phyloP scores from a whole-genome alignment of 495 filamentous ascomycete genomes.

The Hypoxylon fragiforme region DNA sequence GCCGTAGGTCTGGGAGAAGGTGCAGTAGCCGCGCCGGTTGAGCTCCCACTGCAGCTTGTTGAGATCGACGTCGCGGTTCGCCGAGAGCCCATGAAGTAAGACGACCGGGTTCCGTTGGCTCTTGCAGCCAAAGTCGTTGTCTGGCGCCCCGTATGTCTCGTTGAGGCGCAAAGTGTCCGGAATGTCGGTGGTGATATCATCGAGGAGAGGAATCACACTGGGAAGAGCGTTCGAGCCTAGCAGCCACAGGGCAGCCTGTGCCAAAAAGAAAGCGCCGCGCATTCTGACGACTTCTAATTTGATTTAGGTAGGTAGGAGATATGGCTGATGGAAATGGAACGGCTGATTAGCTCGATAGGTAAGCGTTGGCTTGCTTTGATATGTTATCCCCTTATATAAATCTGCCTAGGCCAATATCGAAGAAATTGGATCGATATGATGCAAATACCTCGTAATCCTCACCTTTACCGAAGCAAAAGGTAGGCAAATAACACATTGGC shows the following conservation, averaged over 20 bases:
- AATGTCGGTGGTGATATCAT: conserved; percentile 12
- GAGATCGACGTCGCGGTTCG: conserved; percentile 55
- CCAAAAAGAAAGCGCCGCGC: not conserved
- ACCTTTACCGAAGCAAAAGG: not conserved
- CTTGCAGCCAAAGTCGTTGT: conserved; percentile 36
- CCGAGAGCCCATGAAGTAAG: conserved; percentile 57
- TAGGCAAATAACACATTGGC: not conserved
- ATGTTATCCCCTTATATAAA: too few relatives aligned
- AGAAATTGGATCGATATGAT: too few relatives aligned
- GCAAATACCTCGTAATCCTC: not conserved
- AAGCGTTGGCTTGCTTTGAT: too few relatives aligned
- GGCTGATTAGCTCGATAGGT: too few relatives aligned
- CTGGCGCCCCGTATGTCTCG: conserved; percentile 35
- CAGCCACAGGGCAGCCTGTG: conserved; percentile 2
- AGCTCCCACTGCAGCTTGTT: conserved; percentile 57
- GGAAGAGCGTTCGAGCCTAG: conserved; percentile 14
- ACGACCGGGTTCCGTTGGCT: conserved; percentile 52
- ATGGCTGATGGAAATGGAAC: too few relatives aligned
- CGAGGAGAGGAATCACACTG: not conserved
- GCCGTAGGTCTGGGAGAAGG: conserved; percentile 57
- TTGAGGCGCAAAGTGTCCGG: conserved; percentile 22
- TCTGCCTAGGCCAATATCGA: too few relatives aligned
- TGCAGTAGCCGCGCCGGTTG: conserved; percentile 55
- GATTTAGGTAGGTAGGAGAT: too few relatives aligned
- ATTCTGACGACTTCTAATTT: not conserved